phyloP scores from a whole-genome alignment of 108 stramenopile species.

The Schizochytrium sp. region DNA sequence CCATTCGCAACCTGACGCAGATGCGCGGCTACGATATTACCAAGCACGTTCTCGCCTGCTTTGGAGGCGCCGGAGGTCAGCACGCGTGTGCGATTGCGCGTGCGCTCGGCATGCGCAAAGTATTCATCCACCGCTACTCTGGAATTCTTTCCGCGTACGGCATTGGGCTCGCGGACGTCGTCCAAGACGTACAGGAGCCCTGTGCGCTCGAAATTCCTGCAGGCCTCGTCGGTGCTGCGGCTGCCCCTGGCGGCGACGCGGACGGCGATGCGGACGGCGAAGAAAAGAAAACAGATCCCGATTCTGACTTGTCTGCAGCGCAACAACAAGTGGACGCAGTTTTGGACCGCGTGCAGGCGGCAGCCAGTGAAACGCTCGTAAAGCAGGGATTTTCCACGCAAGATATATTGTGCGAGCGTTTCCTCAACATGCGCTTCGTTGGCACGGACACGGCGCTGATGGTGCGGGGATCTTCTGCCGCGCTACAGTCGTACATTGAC shows the following conservation, averaged over 20 bases:
- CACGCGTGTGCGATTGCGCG: conserved; percentile 89
- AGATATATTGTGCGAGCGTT: conserved; percentile 16
- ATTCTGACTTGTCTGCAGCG: neutral
- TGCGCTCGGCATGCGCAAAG: conserved; percentile 77
- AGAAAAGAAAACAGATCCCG: neutral
- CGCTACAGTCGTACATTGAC: conserved; percentile 36
- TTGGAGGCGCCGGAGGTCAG: conserved; percentile 97
- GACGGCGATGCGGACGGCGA: conserved; percentile 15
- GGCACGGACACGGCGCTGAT: conserved; percentile 93
- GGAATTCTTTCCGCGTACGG: conserved; percentile 95
- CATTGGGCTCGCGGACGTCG: conserved; percentile 81
- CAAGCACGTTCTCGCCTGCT: conserved; percentile 78
- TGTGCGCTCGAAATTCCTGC: conserved; percentile 49
- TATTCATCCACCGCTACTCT: conserved; percentile 83
- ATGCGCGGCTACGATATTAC: conserved; percentile 85
- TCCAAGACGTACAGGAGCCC: conserved; percentile 83
- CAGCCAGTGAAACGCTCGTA: conserved; percentile 36
- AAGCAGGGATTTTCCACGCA: conserved; percentile 67
- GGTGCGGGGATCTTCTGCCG: conserved; percentile 42
- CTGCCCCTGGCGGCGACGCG: conserved; percentile 29
- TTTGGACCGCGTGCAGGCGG: neutral
- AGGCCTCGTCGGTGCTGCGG: neutral
- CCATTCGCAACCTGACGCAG: conserved; percentile 94
- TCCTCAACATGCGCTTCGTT: conserved; percentile 72
- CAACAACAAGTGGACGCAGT: conserved; percentile 22